phyloP scores from a whole-genome alignment of 2,329 filamentous ascomycete species.

The Pyrenophora seminiperda region DNA sequence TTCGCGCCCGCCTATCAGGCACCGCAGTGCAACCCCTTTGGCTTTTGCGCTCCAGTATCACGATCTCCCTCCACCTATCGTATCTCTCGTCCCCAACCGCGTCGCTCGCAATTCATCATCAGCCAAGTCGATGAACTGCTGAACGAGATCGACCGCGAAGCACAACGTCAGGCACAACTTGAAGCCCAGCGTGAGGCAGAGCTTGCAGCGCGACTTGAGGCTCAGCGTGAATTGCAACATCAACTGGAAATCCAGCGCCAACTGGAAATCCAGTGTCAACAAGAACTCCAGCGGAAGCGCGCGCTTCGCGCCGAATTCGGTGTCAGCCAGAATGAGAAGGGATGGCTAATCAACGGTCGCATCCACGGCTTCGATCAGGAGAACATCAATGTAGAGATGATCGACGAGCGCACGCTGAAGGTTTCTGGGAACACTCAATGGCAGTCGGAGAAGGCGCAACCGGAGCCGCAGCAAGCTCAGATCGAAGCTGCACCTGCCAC shows the following conservation, averaged over 20 bases:
- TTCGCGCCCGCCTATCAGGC: slow-evolving; percentile 39
- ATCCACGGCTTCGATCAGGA: slow-evolving; percentile 42
- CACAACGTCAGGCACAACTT: slow-evolving; percentile 23
- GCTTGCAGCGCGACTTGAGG: slow-evolving; percentile 36
- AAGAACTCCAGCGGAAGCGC: slow-evolving; percentile 38
- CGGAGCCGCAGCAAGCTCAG: slow-evolving; percentile 13
- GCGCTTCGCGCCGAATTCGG: slow-evolving; percentile 39
- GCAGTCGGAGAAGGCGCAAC: slow-evolving; percentile 21
- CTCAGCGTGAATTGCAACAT: slow-evolving; percentile 35
- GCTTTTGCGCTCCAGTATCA: slow-evolving; percentile 29
- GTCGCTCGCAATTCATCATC: slow-evolving; percentile 35
- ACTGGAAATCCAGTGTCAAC: slow-evolving; percentile 32
- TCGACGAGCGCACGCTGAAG: slow-evolving; percentile 42
- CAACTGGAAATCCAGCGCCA: slow-evolving; percentile 18
- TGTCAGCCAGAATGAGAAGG: slow-evolving; percentile 36
- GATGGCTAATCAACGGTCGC: slow-evolving; percentile 42
- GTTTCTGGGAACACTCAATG: slow-evolving; percentile 40
- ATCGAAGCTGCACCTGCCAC: slow-evolving; percentile 7
- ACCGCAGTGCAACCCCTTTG: slow-evolving; percentile 37
- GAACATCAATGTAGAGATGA: slow-evolving; percentile 44
- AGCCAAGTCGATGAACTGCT: slow-evolving; percentile 41
- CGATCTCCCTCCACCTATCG: slow-evolving; percentile 29
- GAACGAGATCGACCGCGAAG: slow-evolving; percentile 39
- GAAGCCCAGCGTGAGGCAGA: slow-evolving; percentile 19
- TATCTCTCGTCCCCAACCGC: slow-evolving; percentile 21